Percentiles rank a stretch among this genome's conserved stretches.
Evolutionary conservation across 1,139 yeast genomes (phyloP).

Genomic region (Hemisphaericaspora lyxosophila): DNA sequence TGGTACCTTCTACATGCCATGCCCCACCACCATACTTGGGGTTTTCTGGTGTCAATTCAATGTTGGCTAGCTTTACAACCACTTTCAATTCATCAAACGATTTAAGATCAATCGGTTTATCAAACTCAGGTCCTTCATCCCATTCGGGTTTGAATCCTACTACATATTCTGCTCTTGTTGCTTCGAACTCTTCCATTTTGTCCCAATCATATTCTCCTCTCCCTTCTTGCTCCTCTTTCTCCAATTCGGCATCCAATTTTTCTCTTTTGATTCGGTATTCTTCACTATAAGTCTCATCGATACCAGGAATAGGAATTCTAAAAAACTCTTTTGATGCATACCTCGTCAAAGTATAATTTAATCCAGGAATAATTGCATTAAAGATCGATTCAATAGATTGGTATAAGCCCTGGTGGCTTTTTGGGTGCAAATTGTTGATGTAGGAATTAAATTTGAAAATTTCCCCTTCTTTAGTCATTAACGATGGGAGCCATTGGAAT

Average conservation of each 20-base stretch:
- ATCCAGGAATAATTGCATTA: constrained; percentile 28
- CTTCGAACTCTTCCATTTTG: constrained; percentile 12
- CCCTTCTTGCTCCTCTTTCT: constrained; percentile 11
- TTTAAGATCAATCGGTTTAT: constrained; percentile 19
- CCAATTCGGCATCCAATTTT: constrained; percentile 10
- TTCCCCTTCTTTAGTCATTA: constrained; percentile 15
- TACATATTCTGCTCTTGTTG: constrained; percentile 15
- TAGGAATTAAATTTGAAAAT: constrained; percentile 28
- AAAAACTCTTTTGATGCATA: constrained; percentile 19
- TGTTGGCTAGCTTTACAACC: constrained; percentile 42
- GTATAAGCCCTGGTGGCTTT: constrained; percentile 23
- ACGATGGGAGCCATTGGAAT: constrained; percentile 36
- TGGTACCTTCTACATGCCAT: constrained; percentile 49
- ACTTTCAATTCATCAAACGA: constrained; percentile 30
- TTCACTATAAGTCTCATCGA: constrained; percentile 18
- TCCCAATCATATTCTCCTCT: constrained; percentile 12
- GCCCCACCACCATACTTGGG: constrained; percentile 42
- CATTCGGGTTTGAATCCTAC: constrained; percentile 16
- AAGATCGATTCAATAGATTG: constrained; percentile 29
- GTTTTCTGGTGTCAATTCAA: constrained; percentile 42
- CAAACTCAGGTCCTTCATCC: constrained; percentile 19
- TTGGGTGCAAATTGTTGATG: constrained; percentile 43
- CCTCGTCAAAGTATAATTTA: constrained; percentile 28
- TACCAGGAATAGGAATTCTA: constrained; percentile 19
- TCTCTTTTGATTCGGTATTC: constrained; percentile 13